Percentiles rank a stretch among this genome's conserved stretches.
phyloP scores from a whole-genome alignment of 441 rosid genomes.

The Syzygium syzygioides region DNA sequence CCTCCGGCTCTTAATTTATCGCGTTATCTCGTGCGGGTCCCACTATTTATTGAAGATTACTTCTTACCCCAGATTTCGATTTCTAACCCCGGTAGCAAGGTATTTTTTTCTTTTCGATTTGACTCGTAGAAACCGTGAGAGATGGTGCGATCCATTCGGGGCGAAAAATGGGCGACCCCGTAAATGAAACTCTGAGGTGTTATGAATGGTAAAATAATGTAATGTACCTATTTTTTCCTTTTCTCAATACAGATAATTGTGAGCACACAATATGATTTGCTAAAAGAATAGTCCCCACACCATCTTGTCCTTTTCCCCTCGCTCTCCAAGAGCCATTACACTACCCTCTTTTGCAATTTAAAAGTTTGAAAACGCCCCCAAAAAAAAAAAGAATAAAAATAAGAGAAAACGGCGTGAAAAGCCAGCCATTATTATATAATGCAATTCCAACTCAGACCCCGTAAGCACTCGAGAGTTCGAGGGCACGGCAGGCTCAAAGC shows the following conservation, averaged over 20 bases:
- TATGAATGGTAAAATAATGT: not conserved
- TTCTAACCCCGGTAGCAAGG: rapidly evolving
- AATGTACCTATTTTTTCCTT: not conserved
- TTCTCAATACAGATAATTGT: not conserved
- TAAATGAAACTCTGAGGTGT: no score
- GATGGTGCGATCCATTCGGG: not conserved
- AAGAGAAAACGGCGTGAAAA: not conserved
- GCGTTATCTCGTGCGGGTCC: rapidly evolving
- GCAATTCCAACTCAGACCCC: not conserved
- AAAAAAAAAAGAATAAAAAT: not conserved
- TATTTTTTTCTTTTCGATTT: not conserved
- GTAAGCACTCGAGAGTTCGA: not conserved
- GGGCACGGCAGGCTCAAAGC: not conserved
- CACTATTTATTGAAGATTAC: not conserved
- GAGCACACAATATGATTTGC: not conserved
- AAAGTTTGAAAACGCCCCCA: not conserved
- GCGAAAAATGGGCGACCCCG: no score
- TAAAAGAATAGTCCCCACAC: not conserved
- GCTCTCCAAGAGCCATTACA: not conserved
- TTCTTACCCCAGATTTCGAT: not conserved
- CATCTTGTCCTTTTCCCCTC: not conserved
- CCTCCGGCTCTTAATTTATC: rapidly evolving
- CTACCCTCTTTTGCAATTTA: not conserved
- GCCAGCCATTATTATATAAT: not conserved
- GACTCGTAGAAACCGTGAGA: not conserved